These are phyloP conservation scores for Ustilago sp. DNA, from an alignment of 1,284 basidiomycete genomes.

Conservation along the genomic window DNA sequence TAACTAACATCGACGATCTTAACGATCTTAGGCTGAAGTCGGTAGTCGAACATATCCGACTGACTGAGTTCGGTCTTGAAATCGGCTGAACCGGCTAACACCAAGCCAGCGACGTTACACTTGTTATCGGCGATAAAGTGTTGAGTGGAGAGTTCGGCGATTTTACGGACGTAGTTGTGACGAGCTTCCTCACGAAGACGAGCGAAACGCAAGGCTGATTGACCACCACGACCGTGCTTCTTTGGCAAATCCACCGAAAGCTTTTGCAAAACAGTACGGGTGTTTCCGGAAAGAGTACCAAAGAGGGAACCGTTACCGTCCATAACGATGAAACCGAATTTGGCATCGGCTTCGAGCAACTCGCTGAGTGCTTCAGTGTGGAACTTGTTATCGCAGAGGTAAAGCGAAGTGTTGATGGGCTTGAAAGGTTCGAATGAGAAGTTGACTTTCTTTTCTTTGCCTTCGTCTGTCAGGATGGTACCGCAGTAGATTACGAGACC, in stretches of 20 bases:
- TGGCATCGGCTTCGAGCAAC: conserved; percentile 94
- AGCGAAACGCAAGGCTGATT: conserved; percentile 99
- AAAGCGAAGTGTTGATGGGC: conserved; percentile 94
- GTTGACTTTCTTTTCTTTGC: conserved; percentile 90
- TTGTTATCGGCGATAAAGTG: conserved; percentile 99
- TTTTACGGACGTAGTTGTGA: conserved; percentile 99
- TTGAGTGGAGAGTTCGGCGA: conserved; percentile 95
- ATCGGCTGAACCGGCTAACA: conserved; percentile 97
- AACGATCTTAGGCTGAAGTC: conserved; percentile 82
- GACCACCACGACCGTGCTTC: conserved; percentile 99
- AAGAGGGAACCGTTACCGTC: conserved; percentile 97
- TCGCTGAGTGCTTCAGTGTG: conserved; percentile 98
- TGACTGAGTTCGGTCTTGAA: conserved; percentile 98
- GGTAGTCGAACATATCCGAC: conserved; percentile 94
- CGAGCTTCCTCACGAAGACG: conserved; percentile 99
- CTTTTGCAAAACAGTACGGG: conserved; percentile 96
- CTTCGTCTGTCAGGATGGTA: conserved; percentile 95
- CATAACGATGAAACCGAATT: conserved; percentile 99
- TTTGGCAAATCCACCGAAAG: conserved; percentile 99
- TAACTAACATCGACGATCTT: conserved; percentile 88
- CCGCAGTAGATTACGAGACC: conserved; percentile 92
- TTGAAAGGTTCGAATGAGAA: conserved; percentile 92
- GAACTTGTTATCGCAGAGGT: conserved; percentile 99
- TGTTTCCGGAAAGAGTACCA: conserved; percentile 95
- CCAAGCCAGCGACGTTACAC: conserved; percentile 95